These are phyloP conservation scores for Puccinia polysora DNA, from an alignment of 1,284 basidiomycete species.

Conservation along the genomic window DNA sequence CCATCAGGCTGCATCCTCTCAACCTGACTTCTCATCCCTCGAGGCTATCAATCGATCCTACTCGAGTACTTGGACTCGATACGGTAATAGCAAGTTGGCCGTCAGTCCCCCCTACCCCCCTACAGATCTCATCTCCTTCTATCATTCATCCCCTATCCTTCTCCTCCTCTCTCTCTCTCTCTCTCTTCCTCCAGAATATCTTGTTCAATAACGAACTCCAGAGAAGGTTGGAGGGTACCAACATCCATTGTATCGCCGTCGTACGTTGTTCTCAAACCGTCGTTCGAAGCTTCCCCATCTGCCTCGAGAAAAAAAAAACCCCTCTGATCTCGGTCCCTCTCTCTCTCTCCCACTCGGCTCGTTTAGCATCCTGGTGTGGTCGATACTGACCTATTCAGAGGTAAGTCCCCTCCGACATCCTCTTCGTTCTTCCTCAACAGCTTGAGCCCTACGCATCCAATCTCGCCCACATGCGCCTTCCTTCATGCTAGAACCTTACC, in stretches of 20 bases:
- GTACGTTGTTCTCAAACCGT: no score
- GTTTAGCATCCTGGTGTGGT: conserved; percentile 37
- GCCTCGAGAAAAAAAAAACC: no score
- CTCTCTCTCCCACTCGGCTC: not conserved
- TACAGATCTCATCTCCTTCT: no score
- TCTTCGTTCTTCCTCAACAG: not conserved
- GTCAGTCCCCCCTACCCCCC: no score
- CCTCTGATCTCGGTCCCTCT: not conserved
- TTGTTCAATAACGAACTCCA: conserved; percentile 38
- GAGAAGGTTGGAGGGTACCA: conserved; percentile 20
- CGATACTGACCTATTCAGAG: conserved; percentile 28
- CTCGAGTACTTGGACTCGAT: conserved; percentile 15
- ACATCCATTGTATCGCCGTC: conserved; percentile 34
- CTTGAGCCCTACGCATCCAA: no score
- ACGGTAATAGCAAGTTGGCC: conserved; percentile 27
- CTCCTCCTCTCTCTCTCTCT: no score
- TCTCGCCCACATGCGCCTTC: no score
- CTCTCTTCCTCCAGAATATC: conserved; percentile 12
- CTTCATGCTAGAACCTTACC: no score
- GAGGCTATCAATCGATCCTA: conserved; percentile 21
- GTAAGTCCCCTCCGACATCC: not conserved
- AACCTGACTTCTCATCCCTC: conserved; percentile 19
- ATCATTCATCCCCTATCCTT: no score
- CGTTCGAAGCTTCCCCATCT: no score
- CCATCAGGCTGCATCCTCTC: not conserved